Base-by-base conservation (phyloP, 331 rosid genomes). In the Telfairia occidentalis region DNA sequence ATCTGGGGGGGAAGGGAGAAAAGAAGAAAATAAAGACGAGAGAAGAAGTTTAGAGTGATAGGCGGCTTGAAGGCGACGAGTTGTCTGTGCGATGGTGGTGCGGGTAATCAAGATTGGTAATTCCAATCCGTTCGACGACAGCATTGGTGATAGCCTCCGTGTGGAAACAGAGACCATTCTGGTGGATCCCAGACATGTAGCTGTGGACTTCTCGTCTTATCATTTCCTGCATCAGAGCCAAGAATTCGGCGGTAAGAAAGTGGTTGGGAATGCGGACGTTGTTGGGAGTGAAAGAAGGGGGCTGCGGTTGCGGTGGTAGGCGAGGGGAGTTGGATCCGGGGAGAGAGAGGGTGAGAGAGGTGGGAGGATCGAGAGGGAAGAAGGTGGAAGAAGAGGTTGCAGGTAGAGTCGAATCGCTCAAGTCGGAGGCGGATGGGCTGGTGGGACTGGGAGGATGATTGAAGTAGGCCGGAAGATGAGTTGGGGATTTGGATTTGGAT, bases 171-270 rank as follows among this genome's bases (percentile, higher is more conserved):
- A 81, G 9, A 16, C 96, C 96, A 4, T 80, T 87, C 38, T 60
- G 88, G 78, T 90, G 90, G 9, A 85, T 18, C 77, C 89, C 97
- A 49, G 89, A 82, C 96, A 92, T 88, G 73, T 88, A 92, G 75
- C 57, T 83, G 57, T 85, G 85, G 81, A 92, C 96, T 77, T 92
- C 97, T 76, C 81, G 86, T 48, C 90, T 82, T 16, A 92, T 78
- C 97, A 92, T 90, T 74, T 92, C 94, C 73, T 88, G 96, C 89
- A 92, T 88, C 80, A 82, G 85, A 3, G 73, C 75, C 85, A 89
- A 42, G 30, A 88, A 92, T 81, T 92, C 96, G 0, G 78, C 38
- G 70, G 81, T 88, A 73, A n/a, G n/a, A n/a, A n/a, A n/a, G n/a
- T n/a, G n/a, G n/a, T n/a, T n/a, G n/a, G n/a, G n/a, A n/a, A n/a